Evolutionary conservation across 257 asterid genomes (phyloP), one percentile per base, ranked within the genome.

Genomic region (Primulina tabacum): DNA sequence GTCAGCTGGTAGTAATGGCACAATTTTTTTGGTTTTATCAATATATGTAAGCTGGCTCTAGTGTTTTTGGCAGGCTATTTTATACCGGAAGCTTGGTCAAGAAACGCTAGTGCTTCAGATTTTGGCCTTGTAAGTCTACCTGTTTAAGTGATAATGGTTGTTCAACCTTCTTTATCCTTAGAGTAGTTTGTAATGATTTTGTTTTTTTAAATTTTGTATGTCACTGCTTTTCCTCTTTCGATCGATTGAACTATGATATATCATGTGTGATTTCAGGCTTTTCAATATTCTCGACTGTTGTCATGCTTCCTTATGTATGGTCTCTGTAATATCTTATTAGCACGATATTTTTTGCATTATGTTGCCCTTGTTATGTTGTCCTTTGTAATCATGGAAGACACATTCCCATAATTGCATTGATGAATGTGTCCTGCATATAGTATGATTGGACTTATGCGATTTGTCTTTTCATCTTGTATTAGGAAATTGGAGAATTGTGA

Each of bases 401-500:
- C 30, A 18, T 16, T 8, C 60, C 24, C 30, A 57, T 62, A 62
- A 24, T 35, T 30, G 65, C 64, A 64, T 17, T 43, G 58, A 21
- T 9, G 33, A 38, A 62, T 62, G 24, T 35, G 55, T 56, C 33
- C 65, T 74, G 33, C 62, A 68, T 68, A 6, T 55, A 37, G 55
- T 52, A 21, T 21, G 72, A 75, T 37, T 3, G 7, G 18, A 58
- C 55, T 72, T 35, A 11, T 60, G 7, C 38, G 26, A 50, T 38
- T 52, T 33, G 6, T 62, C 21, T 20, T 62, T 78, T 66, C 29
- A 47, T 53, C 71, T 72, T 83, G 55, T 35, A 37, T 73, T 61
- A 94, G 99, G 87, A 94, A 91, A 83, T 82, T 94, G 87, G 97
- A 91, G 83, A 82, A 94, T 78, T 89, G 84, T 81, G 97, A 91